Base-by-base conservation (phyloP, 2,329 filamentous ascomycete species). In the Fonsecaea monophora region DNA sequence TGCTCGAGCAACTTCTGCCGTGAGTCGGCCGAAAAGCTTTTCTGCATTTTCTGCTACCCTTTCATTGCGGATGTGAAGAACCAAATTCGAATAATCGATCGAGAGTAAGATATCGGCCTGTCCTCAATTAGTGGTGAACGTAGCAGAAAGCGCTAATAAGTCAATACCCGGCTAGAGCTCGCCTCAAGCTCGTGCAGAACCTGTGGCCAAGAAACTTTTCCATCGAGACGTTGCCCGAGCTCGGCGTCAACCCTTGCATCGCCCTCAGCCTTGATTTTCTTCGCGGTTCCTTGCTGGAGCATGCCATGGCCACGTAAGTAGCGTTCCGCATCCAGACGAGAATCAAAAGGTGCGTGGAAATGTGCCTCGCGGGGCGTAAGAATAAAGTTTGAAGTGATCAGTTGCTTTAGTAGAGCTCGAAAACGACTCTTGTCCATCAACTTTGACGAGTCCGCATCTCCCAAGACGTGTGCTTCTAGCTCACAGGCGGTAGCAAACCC, bases 401-500 rank as follows among this genome's bases (percentile, higher is more conserved):
- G 42, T 6, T 59, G 34, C 25, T 37, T 61, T 3, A 70, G 61
- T 2, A 53, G 48, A 5, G n/a, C 38, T 55, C 58, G 58, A 38
- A 70, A 69, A 42, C 25, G 37, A 8, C 13, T 12, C 42, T 62
- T 53, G 38, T 18, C 34, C 13, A 42, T 56, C 15, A 38, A 32
- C 50, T 57, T 15, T 40, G n/a, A 53, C 37, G 35, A 37, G 60
- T 34, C 53, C 4, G 4, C 50, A 35, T 62, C 48, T 6, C 35
- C 57, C 34, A 48, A 59, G 34, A 69, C 53, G 34, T 50, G 71
- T 6, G 69, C 75, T 66, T 81, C 77, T 30, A 85, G 78, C 70
- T 85, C 78, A 57, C 77, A 76, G 55, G 84, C 77, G 67, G 80
- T 88, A 35, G 90, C 90, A 79, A 95, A 91, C 1, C 94, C 94